Evolutionary conservation across 306 rosid species (phyloP), one percentile per base, ranked within the genome.

Genomic region (Glycyrrhiza uralensis): DNA sequence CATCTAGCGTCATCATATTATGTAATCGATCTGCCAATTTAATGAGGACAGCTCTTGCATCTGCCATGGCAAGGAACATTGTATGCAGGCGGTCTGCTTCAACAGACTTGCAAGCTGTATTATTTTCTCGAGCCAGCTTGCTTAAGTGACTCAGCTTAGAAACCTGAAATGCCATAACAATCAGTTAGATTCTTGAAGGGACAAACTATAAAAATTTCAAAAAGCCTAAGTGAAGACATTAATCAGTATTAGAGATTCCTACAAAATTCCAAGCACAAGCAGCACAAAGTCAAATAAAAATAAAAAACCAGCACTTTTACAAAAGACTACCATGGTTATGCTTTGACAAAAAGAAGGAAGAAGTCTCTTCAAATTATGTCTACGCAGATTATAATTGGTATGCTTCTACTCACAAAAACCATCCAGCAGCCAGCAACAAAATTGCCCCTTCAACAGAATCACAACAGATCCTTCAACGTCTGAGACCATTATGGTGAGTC

Each of bases 21-120:
- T 95, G 99, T 17, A 95, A 71, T 26, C 99, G 92, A 76, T 95
- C 97, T 0, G 97, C 97, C 83, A 91, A 81, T 83, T 95, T 95
- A 26, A 95, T 85, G 66, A 95, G 97, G 52, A 95, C 99, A 36
- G 97, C 96, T 67, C 97, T 87, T 6, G 99, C 96, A 86, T 95
- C 97, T 3, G 95, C 96, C 99, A 95, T 95, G 23, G 96, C 99
- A 66, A 95, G 96, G 74, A 95, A 91, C 97, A 91, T 95, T 29
- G 99, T 95, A 80, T 91, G 99, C 81, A 95, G 41, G 44, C 99
- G 96, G 44, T 95, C 99, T 52, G 99, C 97, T 70, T 95, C 96
- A 65, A 77, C 87, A 26, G 84, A 91, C 73, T 90, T 91, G 81
- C 86, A 56, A 0, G 99, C 97, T 3, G 93, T 95, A 68, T 95